Conservation (phyloP, 2,329 filamentous ascomycete species). For the Cladophialophora carrionii region DNA sequence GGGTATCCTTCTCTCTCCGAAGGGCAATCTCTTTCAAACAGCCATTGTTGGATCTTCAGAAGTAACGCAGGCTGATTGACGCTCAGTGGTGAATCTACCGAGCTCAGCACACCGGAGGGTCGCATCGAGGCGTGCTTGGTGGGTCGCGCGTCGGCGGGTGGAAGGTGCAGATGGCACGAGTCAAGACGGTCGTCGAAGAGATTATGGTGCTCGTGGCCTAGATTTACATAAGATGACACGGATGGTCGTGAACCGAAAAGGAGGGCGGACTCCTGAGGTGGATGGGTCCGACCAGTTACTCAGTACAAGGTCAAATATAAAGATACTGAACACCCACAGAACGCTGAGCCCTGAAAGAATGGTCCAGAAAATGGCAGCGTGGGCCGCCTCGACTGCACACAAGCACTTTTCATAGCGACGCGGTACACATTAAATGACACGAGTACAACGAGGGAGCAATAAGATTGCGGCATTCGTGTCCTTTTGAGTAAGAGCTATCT, state of each 20-base stretch:
- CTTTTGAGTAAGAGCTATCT: constrained; percentile 23
- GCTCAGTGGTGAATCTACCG: not conserved
- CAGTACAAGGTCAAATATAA: not conserved
- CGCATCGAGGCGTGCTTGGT: not conserved
- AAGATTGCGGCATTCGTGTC: constrained; percentile 20
- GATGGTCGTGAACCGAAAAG: not conserved
- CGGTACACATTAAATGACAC: not conserved
- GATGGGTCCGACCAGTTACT: not conserved
- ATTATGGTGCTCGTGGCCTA: not conserved
- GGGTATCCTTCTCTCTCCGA: not conserved
- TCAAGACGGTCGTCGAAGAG: not conserved
- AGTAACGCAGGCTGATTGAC: not conserved
- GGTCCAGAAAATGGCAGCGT: not conserved
- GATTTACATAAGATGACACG: not conserved
- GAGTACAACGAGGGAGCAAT: not conserved
- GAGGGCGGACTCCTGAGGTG: not conserved
- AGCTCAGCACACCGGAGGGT: not conserved
- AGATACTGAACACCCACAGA: not conserved
- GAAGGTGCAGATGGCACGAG: not conserved
- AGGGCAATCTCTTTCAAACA: not conserved
- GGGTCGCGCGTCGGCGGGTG: not conserved
- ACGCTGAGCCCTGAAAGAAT: not conserved
- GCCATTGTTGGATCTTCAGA: not conserved
- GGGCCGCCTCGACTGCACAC: not conserved
- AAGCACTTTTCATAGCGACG: not conserved